Evolutionary conservation across 2,329 filamentous ascomycete species (phyloP), one percentile per base, ranked within the genome.

Genomic region (Epicoccum nigrum): DNA sequence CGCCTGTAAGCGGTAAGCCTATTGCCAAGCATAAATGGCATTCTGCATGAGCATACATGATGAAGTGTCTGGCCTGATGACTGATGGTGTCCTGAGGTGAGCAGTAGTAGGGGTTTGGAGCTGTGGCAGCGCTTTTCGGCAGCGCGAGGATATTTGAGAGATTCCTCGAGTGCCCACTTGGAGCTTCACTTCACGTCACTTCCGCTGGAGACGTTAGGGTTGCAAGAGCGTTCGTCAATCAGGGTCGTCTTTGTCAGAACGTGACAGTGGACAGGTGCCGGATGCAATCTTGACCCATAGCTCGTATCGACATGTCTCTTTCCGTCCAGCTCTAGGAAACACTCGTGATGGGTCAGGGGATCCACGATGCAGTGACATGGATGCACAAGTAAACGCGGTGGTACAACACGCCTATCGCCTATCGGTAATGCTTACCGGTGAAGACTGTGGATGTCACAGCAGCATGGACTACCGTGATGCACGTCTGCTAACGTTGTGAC

Each of bases 1-100:
- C 89, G 86, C 90, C 90, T 94, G 64, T 28, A 62, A 53, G 48
- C 42, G 45, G 66, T 73, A 56, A 72, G 67, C 62, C 50, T 51
- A 44, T 42, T 57, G 55, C 42, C 63, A 51, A 44, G 46, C 38
- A 30, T 37, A 38, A 52, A 46, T 23, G 40, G 55, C 49, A 41
- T 42, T 41, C 53, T 60, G 62, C 60, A 66, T 61, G 54, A 59
- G 62, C 66, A 55, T 72, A 72, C 70, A 72, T 71, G 62, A 35
- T 66, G 59, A 44, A 38, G 31, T 43, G 43, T 33, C 20, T 42
- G 38, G 49, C 33, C 34, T 52, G 53, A 51, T 55, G 56, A 35
- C 62, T 38, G 45, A 39, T 40, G 23, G n/a, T 35, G n/a, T 45
- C 12, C 27, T 54, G 34, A 47, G 17, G 53, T 52, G 53, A 53